Evolutionary conservation across 2,329 filamentous ascomycete species (phyloP).

Genomic region (Samsoniella hepiali): DNA sequence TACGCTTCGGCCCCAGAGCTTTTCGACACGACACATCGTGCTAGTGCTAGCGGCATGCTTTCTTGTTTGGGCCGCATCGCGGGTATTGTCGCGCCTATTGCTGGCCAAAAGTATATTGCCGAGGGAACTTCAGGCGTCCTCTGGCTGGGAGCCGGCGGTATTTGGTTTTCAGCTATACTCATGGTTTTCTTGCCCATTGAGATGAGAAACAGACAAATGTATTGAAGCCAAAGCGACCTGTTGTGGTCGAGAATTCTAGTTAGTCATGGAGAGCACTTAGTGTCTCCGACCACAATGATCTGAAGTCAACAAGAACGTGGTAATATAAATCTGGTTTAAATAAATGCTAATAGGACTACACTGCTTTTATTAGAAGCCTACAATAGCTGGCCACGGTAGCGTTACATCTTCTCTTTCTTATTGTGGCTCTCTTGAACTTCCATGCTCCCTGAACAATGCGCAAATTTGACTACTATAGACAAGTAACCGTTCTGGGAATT

Average conservation of each 20-base stretch:
- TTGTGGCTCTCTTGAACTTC: too few relatives aligned
- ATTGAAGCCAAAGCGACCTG: background rate
- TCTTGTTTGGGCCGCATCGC: constrained; percentile 16
- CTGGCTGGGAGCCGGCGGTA: constrained; percentile 16
- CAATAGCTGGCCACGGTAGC: too few relatives aligned
- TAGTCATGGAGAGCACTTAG: too few relatives aligned
- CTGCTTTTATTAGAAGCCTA: too few relatives aligned
- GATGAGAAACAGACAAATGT: constrained; percentile 16
- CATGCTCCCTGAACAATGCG: too few relatives aligned
- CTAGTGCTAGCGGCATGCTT: constrained; percentile 15
- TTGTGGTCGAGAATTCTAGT: background rate
- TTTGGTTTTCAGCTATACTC: constrained; percentile 2
- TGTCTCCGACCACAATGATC: too few relatives aligned
- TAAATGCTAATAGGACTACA: too few relatives aligned
- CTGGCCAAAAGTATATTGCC: constrained; percentile 17
- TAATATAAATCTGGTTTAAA: too few relatives aligned
- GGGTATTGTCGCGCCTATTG: constrained; percentile 16
- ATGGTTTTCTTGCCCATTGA: constrained; percentile 12
- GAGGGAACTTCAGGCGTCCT: constrained; percentile 9
- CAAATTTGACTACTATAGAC: too few relatives aligned
- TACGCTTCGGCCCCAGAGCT: constrained; percentile 23
- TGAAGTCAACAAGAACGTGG: too few relatives aligned
- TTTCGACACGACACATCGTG: constrained; percentile 16
- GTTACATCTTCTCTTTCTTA: too few relatives aligned
- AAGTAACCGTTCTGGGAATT: too few relatives aligned